Evolutionary conservation across 2,329 filamentous ascomycete genomes (phyloP).

Genomic region (Aureobasidium mangrovei): DNA sequence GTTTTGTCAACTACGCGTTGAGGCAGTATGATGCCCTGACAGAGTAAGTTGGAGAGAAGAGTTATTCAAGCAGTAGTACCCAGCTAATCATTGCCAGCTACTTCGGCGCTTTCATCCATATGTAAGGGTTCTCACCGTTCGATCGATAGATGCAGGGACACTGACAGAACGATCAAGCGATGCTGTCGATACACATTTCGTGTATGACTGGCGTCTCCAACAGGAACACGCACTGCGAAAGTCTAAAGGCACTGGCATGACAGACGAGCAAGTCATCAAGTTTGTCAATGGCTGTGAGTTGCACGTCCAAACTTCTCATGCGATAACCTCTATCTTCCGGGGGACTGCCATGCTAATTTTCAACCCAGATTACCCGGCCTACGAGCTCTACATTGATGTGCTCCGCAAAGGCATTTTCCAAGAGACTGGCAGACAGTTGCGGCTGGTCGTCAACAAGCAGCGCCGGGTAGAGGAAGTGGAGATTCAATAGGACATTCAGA

Average conservation of each 20-base stretch:
- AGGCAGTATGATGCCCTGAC: conserved; percentile 52
- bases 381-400: conserved; percentile 46
- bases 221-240: conserved; percentile 65
- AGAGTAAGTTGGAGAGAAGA: conserved; percentile 29
- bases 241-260: conserved; percentile 68
- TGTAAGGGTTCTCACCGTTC: conserved; percentile 36
- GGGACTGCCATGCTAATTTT: background rate
- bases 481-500: background rate
- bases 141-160: background rate
- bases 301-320: background rate
- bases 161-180: conserved; percentile 37
- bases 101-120: conserved; percentile 56
- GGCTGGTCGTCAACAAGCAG: conserved; percentile 42
- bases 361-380: conserved; percentile 41
- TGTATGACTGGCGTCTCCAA: conserved; percentile 76
- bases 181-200: conserved; percentile 62
- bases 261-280: conserved; percentile 63
- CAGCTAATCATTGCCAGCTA: conserved; percentile 26
- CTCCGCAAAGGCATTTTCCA: conserved; percentile 43
- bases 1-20: conserved; percentile 51
- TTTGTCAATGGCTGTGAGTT: conserved; percentile 61
- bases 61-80: background rate
- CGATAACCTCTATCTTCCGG: no score
- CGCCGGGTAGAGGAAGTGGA: conserved; percentile 28
- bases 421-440: conserved; percentile 39